Percentiles rank a stretch among this genome's conserved stretches.
phyloP scores from a whole-genome alignment of 768 basidiomycete genomes.

The Auricularia sp. region DNA sequence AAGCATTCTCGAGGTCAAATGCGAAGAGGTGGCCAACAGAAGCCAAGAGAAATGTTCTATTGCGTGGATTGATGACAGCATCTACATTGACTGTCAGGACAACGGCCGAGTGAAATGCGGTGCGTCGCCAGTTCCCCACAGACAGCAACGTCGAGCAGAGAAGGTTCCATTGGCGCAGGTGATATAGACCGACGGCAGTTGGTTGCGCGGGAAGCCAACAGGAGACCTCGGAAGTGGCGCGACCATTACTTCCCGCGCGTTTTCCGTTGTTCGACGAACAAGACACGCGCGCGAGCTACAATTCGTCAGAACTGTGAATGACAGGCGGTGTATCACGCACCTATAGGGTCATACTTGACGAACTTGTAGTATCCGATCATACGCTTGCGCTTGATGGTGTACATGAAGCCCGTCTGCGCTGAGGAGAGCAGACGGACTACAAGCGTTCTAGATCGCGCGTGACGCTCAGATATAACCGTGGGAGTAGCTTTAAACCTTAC shows the following conservation, averaged over 20 bases:
- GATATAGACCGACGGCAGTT: neutral
- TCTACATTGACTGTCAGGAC: too few relatives aligned
- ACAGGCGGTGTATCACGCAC: neutral
- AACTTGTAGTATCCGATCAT: slow-evolving; percentile 1
- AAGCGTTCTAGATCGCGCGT: neutral
- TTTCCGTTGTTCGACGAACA: slow-evolving; percentile 1
- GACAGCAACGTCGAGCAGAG: too few relatives aligned
- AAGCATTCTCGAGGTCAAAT: too few relatives aligned
- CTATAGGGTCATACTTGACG: slow-evolving; percentile 1
- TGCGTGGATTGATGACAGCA: too few relatives aligned
- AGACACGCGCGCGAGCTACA: neutral
- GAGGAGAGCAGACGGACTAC: neutral
- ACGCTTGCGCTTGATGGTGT: slow-evolving; percentile 1
- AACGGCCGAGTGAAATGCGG: too few relatives aligned
- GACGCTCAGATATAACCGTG: neutral
- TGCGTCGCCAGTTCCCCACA: too few relatives aligned
- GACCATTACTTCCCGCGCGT: neutral
- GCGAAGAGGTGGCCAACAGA: too few relatives aligned
- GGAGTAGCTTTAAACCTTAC: neutral
- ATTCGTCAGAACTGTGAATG: neutral
- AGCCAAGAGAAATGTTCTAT: too few relatives aligned
- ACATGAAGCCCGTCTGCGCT: slow-evolving; percentile 1
- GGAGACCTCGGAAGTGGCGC: neutral
- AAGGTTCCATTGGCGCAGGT: neutral
- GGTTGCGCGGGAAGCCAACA: neutral